Evolutionary conservation across 352 stramenopile genomes (phyloP).

Genomic region (Pythium chondricola): DNA sequence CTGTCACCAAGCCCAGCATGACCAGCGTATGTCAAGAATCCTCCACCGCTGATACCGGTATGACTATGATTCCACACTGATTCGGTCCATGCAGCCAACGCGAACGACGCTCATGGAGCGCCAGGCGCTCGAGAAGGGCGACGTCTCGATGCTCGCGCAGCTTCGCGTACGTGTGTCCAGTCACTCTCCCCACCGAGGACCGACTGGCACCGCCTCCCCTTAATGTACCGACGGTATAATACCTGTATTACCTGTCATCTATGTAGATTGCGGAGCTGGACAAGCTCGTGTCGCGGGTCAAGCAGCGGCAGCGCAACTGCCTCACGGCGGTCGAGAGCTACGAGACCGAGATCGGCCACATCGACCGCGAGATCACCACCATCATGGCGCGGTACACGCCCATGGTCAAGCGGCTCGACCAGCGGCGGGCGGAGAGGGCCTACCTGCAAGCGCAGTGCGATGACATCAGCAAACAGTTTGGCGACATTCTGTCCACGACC

Average conservation of each 20-base stretch:
- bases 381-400: conserved; percentile 64
- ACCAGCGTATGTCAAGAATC: conserved; percentile 23
- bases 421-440: conserved; percentile 38
- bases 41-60: too few relatives aligned
- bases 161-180: conserved; percentile 33
- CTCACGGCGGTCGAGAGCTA: conserved; percentile 43
- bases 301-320: conserved; percentile 57
- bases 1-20: conserved; percentile 29
- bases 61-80: background rate
- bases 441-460: conserved; percentile 42
- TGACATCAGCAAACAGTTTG: conserved; percentile 45
- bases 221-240: too few relatives aligned
- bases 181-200: background rate
- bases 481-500: conserved; percentile 54
- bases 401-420: conserved; percentile 50
- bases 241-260: too few relatives aligned
- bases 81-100: conserved; percentile 25
- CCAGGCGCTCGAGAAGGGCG: conserved; percentile 56
- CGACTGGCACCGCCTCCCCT: too few relatives aligned
- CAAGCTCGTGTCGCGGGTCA: conserved; percentile 63
- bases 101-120: conserved; percentile 67
- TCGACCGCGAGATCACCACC: conserved; percentile 50
- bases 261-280: conserved; percentile 63
- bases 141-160: conserved; percentile 69
- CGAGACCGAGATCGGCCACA: conserved; percentile 48